Base-by-base conservation (phyloP, 1,139 yeast species). In the Yarrowia galli region DNA sequence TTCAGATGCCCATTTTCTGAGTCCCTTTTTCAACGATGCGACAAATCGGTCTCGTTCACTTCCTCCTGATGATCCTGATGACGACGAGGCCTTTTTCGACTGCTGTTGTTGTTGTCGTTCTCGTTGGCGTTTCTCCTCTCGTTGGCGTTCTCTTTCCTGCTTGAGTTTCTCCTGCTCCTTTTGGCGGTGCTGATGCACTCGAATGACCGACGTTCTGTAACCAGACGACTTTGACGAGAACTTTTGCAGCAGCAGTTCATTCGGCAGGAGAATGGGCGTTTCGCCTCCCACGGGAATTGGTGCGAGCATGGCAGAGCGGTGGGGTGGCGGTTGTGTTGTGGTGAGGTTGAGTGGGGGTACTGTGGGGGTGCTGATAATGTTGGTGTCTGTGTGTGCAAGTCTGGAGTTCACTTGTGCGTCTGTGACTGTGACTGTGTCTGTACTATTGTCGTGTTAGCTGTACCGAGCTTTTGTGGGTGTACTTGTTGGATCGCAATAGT, bases 201-300 rank as follows among this genome's bases (percentile, higher is more conserved):
- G 67, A 67, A 69, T 71, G 36, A 61, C 65, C 13, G 73, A 70
- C 7, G 67, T 61, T 45, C 71, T 58, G 60, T 70, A 70, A 61
- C 68, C 68, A 25, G 73, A 71, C 46, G 69, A 68, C 49, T 71
- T 69, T 63, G 68, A 68, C 38, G 75, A 71, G 67, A 76, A 75
- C 61, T 71, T 66, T 69, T 75, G 78, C 53, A 76, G 70, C 40
- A 76, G 72, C 36, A 76, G 69, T 66, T 76, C 78, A 68, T 76
- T 76, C 32, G 78, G 78, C 12, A 74, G 70, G 42, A 76, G 69
- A 25, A 76, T 76, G 40, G 78, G 78, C 25, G 68, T 70, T 35
- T 69, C 70, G 8, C 69, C 67, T 36, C 74, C 75, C 38, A 40
- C 38, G 46, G 67, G 67, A 15, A 35, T 28, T 20, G 67, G 67